These are phyloP conservation scores for Pythium aquatile DNA, from an alignment of 352 stramenopile genomes.

Conservation along the genomic window DNA sequence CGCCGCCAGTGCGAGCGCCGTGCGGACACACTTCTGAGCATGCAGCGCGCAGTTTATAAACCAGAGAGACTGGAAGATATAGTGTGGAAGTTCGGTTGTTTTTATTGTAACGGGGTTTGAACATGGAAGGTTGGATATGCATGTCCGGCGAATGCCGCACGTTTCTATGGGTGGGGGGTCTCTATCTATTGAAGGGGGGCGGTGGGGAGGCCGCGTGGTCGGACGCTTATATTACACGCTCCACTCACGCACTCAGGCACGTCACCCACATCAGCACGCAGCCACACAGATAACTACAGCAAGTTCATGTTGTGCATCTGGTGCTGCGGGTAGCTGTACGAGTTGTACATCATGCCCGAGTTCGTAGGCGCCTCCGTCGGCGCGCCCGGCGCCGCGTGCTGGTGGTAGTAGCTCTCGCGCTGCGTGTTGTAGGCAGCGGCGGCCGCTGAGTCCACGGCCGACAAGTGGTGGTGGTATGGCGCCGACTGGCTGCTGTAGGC, in stretches of 20 bases:
- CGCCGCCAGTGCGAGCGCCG: slow-evolving; percentile 21
- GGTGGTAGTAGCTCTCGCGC: slow-evolving; percentile 51
- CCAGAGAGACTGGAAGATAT: background rate
- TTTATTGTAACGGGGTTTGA: slow-evolving; percentile 3
- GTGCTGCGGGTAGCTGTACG: slow-evolving; percentile 54
- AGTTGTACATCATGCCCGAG: slow-evolving; percentile 61
- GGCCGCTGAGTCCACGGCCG: slow-evolving; percentile 47
- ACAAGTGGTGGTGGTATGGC: slow-evolving; percentile 74
- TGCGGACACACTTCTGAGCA: slow-evolving; percentile 13
- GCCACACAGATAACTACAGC: slow-evolving; percentile 26
- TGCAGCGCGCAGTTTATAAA: background rate
- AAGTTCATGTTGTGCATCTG: slow-evolving; percentile 85
- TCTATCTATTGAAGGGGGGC: slow-evolving; percentile 23
- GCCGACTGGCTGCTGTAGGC: slow-evolving; percentile 40
- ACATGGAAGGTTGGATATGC: slow-evolving; percentile 6
- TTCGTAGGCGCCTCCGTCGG: slow-evolving; percentile 1
- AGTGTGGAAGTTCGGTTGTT: background rate
- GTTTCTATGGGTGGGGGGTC: slow-evolving; percentile 22
- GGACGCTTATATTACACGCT: slow-evolving; percentile 28
- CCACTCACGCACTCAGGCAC: slow-evolving; percentile 5
- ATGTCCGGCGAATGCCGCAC: background rate
- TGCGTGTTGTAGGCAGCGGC: slow-evolving; percentile 54
- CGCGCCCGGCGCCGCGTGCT: slow-evolving; percentile 35
- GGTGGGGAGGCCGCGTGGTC: background rate
- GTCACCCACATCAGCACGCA: background rate